Conservation (phyloP, 1,284 basidiomycete species). For the Apiotrichum brassicae region DNA sequence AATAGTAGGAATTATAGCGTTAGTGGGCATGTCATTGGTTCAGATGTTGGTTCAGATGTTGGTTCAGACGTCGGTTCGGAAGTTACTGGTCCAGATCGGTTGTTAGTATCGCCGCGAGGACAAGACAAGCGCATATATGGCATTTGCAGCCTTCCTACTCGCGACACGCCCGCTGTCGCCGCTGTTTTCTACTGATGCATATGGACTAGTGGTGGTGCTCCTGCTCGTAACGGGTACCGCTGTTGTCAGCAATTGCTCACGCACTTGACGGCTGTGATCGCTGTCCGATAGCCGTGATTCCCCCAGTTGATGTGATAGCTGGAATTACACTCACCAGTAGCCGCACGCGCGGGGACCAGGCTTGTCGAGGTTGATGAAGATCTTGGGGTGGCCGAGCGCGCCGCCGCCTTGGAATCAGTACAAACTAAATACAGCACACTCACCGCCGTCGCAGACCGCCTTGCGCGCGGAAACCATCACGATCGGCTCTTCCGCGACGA, state of each 20-base stretch:
- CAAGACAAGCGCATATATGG: no score
- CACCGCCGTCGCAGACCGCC: slow-evolving; percentile 90
- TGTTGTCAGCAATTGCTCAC: slow-evolving; percentile 48
- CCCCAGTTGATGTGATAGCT: no score
- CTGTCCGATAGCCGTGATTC: no score
- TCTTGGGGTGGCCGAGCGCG: slow-evolving; percentile 92
- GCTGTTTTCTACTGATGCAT: slow-evolving; percentile 6
- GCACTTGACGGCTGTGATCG: no score
- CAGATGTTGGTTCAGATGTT: no score
- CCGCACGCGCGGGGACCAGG: slow-evolving; percentile 58
- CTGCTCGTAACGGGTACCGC: slow-evolving; percentile 75
- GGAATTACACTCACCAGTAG: slow-evolving; percentile 67
- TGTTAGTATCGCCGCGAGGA: no score
- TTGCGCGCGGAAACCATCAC: slow-evolving; percentile 70
- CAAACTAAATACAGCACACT: slow-evolving; percentile 42
- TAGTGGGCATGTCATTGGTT: no score
- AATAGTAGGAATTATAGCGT: no score
- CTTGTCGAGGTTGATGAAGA: slow-evolving; percentile 88
- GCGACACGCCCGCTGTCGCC: no score
- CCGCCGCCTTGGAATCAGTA: slow-evolving; percentile 65
- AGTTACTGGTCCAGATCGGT: no score
- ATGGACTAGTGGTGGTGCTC: slow-evolving; percentile 49
- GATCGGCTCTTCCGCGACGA: slow-evolving; percentile 74
- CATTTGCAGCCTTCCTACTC: no score
- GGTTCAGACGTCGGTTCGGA: no score